Evolutionary conservation across 495 filamentous ascomycete genomes (phyloP).

Genomic region (Neurospora sp.): DNA sequence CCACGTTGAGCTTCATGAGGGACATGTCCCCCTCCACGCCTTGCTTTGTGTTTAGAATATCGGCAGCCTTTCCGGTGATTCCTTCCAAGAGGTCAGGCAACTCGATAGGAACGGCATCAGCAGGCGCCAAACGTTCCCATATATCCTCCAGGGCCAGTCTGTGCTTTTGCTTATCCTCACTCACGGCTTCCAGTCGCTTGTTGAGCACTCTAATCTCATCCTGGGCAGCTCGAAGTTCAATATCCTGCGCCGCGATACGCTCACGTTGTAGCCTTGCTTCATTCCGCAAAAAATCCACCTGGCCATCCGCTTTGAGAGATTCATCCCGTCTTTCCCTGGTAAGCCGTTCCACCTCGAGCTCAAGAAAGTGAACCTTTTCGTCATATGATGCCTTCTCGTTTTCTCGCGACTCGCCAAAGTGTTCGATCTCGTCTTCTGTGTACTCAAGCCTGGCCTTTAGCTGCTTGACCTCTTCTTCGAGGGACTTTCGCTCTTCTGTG

Average conservation of each 20-base stretch:
- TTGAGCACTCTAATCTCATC: conserved; percentile 41
- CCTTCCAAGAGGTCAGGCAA: conserved; percentile 49
- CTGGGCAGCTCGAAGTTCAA: conserved; percentile 40
- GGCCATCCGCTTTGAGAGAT: conserved; percentile 43
- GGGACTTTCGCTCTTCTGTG: conserved; percentile 64
- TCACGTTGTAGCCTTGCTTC: conserved; percentile 47
- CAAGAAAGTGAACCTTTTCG: conserved; percentile 55
- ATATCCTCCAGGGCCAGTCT: conserved; percentile 44
- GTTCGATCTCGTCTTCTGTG: conserved; percentile 80
- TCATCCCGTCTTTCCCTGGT: conserved; percentile 48
- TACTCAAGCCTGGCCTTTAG: conserved; percentile 72
- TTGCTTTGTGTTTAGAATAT: conserved; percentile 35
- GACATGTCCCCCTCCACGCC: conserved; percentile 34
- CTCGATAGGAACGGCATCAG: conserved; percentile 45
- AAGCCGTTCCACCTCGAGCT: conserved; percentile 56
- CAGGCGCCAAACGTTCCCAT: conserved; percentile 51
- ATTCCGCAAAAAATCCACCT: conserved; percentile 45
- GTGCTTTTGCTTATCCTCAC: conserved; percentile 26
- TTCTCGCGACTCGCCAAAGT: conserved; percentile 70
- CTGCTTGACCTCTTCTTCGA: conserved; percentile 68
- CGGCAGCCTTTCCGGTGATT: conserved; percentile 51
- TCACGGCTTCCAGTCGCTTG: conserved; percentile 38
- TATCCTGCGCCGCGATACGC: conserved; percentile 41
- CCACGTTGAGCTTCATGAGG: conserved; percentile 35
- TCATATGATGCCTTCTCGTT: conserved; percentile 63